Evolutionary conservation across 805 yeast genomes (phyloP).

Genomic region (Peterozyma xylosa): DNA sequence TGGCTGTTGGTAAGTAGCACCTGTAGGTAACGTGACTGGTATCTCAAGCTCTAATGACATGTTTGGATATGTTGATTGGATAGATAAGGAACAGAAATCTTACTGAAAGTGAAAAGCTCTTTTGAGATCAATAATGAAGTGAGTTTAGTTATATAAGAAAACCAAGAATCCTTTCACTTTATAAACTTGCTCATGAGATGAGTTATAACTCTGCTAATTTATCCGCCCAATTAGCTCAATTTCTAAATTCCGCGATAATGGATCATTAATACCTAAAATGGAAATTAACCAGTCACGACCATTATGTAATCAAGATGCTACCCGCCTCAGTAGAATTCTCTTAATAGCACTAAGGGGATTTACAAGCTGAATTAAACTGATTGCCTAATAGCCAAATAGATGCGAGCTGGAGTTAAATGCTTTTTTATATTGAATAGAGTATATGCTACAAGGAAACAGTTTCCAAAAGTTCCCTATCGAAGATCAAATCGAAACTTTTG

Average conservation of each 20-base stretch:
- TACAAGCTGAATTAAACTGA: no score
- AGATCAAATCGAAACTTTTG: constrained; percentile 5
- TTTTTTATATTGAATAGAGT: not conserved
- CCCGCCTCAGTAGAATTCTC: not conserved
- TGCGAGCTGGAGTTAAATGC: not conserved
- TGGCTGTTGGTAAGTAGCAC: constrained; percentile 49
- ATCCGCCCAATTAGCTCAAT: no score
- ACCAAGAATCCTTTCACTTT: no score
- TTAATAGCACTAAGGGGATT: not conserved
- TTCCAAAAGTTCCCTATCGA: constrained; percentile 3
- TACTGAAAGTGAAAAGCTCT: no score
- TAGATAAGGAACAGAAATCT: not conserved
- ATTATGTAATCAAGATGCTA: not conserved
- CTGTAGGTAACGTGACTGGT: constrained; percentile 29
- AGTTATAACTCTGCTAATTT: no score
- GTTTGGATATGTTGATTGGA: not conserved
- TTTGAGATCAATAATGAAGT: no score
- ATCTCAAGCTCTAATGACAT: constrained; percentile 7
- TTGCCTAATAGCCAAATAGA: no score
- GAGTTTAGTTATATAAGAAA: no score
- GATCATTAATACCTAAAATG: no score
- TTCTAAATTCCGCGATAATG: no score
- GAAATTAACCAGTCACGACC: no score
- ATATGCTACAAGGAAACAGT: not conserved
- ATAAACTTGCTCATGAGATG: no score